Evolutionary conservation across 2,329 filamentous ascomycete genomes (phyloP).

Genomic region (Cadophora gregata): DNA sequence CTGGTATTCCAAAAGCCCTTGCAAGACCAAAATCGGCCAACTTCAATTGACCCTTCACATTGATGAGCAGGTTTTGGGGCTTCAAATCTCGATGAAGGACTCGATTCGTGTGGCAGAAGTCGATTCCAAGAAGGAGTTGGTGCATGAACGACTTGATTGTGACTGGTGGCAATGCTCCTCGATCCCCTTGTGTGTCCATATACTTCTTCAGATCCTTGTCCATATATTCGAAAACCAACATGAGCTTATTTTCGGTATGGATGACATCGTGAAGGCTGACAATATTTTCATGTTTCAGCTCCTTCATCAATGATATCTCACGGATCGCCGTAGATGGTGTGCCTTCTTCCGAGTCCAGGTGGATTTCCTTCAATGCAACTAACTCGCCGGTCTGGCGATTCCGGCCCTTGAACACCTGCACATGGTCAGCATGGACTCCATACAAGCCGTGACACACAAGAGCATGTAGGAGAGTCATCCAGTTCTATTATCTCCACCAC

Average conservation of each 20-base stretch:
- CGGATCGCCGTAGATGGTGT: constrained; percentile 97
- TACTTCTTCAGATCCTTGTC: constrained; percentile 98
- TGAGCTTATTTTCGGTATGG: constrained; percentile 99
- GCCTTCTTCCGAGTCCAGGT: constrained; percentile 97
- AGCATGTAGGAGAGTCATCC: background rate
- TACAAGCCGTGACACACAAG: background rate
- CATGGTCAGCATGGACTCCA: constrained; percentile 28
- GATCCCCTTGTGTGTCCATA: constrained; percentile 92
- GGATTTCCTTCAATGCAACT: constrained; percentile 97
- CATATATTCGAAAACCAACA: constrained; percentile 99
- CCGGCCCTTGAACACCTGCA: constrained; percentile 94
- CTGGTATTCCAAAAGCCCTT: constrained; percentile 92
- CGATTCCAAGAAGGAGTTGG: constrained; percentile 92
- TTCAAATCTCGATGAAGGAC: constrained; percentile 96
- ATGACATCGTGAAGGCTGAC: constrained; percentile 98
- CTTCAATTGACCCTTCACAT: constrained; percentile 87
- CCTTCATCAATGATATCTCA: constrained; percentile 99
- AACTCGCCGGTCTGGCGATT: constrained; percentile 97
- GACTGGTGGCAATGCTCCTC: constrained; percentile 83
- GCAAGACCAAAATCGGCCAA: constrained; percentile 94
- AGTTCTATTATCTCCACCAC: background rate
- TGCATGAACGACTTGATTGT: constrained; percentile 99
- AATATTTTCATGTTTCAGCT: constrained; percentile 98
- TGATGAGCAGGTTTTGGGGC: constrained; percentile 95
- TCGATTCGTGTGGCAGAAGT: constrained; percentile 97